Evolutionary conservation across 2,329 filamentous ascomycete genomes (phyloP), one percentile per base, ranked within the genome.

Genomic region (Eurotiales sp.): DNA sequence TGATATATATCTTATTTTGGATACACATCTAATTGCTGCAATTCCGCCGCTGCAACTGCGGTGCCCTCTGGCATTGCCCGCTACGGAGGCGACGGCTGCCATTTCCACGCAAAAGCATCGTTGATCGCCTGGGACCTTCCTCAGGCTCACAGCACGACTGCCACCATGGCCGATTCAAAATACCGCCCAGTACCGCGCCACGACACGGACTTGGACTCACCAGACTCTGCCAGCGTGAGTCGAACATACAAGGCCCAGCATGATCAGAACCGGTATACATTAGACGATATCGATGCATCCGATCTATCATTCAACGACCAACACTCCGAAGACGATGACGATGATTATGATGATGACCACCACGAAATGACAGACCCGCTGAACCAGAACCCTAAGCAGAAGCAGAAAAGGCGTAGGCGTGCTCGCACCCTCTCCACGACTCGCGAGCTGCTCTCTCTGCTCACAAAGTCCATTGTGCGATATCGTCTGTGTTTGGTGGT

Each of bases 141-240:
- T 34, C 8, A 34, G 8, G 25, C n/a, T 7, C 23, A 30, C 19
- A 14, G 12, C 10, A 29, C 2, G 15, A 21, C 25, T 22, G 17
- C 22, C 39, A 40, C 15, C 40, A 53, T 53, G 51, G 51, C 25
- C 19, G 37, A 39, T 32, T 32, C 46, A 32, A 49, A 49, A 22
- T 53, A 53, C 15, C 51, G 45, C 17, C 51, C 40, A 29, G 51
- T 53, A 19, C 40, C 45, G 46, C 45, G n/a, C 30, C 23, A 29
- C 11, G 51, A 48, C 45, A 23, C 30, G 29, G 21, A 22, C 17
- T 1, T 8, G n/a, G 17, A 12, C 14, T 47, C 36, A 4, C 22
- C 44, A 21, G 50, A 44, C 15, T 23, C 19, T 19, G 17, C 15
- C 45, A 45, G 19, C 25, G 22, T 39, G 17, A 44, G 34, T 32